Conservation (phyloP, 1,139 yeast genomes). For the Groenewaldozyma sp. region DNA sequence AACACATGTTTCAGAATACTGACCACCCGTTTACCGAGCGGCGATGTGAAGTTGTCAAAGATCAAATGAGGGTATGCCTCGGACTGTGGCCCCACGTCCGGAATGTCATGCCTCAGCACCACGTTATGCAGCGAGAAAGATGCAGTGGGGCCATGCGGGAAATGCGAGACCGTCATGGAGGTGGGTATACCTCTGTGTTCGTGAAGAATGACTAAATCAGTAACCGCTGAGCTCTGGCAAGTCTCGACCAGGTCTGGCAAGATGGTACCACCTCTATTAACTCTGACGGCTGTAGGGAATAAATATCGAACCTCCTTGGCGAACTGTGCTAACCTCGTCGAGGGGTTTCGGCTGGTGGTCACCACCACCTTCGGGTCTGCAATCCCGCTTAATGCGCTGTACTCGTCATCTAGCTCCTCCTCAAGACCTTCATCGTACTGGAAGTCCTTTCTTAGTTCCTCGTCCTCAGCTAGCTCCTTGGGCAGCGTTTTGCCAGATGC, state of each 20-base stretch:
- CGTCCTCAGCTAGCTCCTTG: constrained; percentile 83
- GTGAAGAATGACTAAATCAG: constrained; percentile 78
- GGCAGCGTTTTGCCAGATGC: constrained; percentile 89
- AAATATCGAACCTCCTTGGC: constrained; percentile 83
- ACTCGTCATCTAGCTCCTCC: constrained; percentile 70
- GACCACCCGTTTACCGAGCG: constrained; percentile 75
- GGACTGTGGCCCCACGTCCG: constrained; percentile 76
- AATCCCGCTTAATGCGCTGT: constrained; percentile 76
- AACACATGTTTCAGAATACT: constrained; percentile 78
- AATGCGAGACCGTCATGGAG: constrained; percentile 82
- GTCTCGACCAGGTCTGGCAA: constrained; percentile 80
- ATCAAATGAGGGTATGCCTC: constrained; percentile 92
- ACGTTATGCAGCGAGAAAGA: constrained; percentile 92
- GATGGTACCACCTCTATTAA: constrained; percentile 89
- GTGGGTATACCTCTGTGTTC: constrained; percentile 99
- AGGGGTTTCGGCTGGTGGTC: constrained; percentile 90
- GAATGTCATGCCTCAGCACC: constrained; percentile 83
- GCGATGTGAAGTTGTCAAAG: constrained; percentile 82
- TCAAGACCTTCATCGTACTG: constrained; percentile 68
- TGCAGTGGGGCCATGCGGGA: constrained; percentile 98
- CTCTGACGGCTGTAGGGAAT: constrained; percentile 81
- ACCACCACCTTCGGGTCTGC: constrained; percentile 88
- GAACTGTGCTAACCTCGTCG: constrained; percentile 75
- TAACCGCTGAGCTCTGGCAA: constrained; percentile 64
- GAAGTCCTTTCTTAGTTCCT: constrained; percentile 67